phyloP scores from a whole-genome alignment of 306 rosid genomes.

The Lupinus albus region DNA sequence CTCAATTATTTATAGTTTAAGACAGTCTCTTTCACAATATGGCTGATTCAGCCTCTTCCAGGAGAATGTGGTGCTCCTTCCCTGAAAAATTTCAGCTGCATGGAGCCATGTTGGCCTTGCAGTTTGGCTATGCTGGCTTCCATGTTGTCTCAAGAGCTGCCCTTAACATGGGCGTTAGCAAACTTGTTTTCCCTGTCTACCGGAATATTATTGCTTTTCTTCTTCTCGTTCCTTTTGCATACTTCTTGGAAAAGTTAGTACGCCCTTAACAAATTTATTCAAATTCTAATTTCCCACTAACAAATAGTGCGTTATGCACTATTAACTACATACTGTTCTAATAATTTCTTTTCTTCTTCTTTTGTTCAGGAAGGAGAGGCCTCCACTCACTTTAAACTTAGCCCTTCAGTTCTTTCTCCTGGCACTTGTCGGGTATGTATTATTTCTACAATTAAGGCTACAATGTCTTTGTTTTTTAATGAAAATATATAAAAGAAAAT shows the following conservation, averaged over 20 bases:
- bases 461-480: conserved; percentile 2
- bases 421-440: conserved; percentile 84
- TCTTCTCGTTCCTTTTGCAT: conserved; percentile 87
- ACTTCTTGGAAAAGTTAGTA: conserved; percentile 77
- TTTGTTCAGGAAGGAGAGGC: conserved; percentile 84
- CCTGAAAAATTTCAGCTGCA: conserved; percentile 87
- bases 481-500: conserved; percentile 8
- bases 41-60: conserved; percentile 60
- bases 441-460: background rate
- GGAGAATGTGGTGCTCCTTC: conserved; percentile 80
- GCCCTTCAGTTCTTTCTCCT: conserved; percentile 77
- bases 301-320: background rate
- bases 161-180: conserved; percentile 94
- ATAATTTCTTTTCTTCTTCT: background rate
- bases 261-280: background rate
- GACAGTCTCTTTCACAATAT: conserved; percentile 44
- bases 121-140: conserved; percentile 96
- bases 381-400: conserved; percentile 72
- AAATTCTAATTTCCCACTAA: background rate
- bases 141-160: conserved; percentile 96
- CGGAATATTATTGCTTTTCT: conserved; percentile 85
- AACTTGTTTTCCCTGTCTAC: conserved; percentile 92
- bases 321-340: background rate
- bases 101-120: conserved; percentile 93
- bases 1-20: background rate